phyloP scores from a whole-genome alignment of 176 grass and related monocot genomes.

The Avena atlantica region DNA sequence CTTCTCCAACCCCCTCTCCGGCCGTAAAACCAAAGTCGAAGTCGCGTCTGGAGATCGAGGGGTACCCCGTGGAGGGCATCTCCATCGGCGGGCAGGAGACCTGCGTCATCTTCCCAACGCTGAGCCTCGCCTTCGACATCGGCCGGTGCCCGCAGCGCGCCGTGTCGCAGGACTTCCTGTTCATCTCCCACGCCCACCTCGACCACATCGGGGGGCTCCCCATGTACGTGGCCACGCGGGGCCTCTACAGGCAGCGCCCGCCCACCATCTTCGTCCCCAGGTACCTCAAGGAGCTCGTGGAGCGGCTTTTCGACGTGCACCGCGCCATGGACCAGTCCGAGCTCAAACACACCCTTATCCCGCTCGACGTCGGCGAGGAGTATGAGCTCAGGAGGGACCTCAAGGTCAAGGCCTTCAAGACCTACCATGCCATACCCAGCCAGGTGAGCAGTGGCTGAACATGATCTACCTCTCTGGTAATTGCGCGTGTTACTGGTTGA shows the following conservation, averaged over 20 bases:
- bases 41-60: conserved; percentile 54
- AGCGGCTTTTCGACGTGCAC: conserved; percentile 78
- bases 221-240: conserved; percentile 96
- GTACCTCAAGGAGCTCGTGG: conserved; percentile 70
- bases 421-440: conserved; percentile 84
- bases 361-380: conserved; percentile 77
- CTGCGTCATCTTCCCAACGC: conserved; percentile 89
- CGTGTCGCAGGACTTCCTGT: conserved; percentile 88
- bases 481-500: background rate
- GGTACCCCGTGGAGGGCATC: conserved; percentile 80
- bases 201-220: conserved; percentile 94
- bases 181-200: conserved; percentile 95
- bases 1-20: background rate
- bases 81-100: conserved; percentile 92
- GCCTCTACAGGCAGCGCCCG: conserved; percentile 70
- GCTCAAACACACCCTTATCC: conserved; percentile 78
- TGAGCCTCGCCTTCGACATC: conserved; percentile 93
- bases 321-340: conserved; percentile 94
- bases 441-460: conserved; percentile 54
- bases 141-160: conserved; percentile 91
- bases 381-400: conserved; percentile 82
- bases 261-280: conserved; percentile 90
- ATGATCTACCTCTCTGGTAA: conserved; percentile 10
- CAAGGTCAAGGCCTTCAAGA: conserved; percentile 95
- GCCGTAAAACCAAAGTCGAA: background rate